Percentiles rank a stretch among this genome's conserved stretches.
These are phyloP conservation scores for Globisporangium nunn DNA, from an alignment of 352 stramenopile species.

Conservation along the genomic window DNA sequence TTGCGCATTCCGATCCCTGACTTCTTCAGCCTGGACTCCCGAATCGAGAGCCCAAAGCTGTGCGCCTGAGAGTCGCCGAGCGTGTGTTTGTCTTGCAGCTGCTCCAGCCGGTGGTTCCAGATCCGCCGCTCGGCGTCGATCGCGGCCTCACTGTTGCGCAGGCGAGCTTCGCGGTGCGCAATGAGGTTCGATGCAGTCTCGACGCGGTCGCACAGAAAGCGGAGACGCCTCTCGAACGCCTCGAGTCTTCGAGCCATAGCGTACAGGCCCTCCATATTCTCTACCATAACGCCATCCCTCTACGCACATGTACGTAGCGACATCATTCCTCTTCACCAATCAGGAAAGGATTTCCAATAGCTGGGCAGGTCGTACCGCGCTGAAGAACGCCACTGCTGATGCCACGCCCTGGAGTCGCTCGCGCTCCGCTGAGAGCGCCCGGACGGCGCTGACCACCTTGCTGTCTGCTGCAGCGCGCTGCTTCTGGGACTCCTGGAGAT, in stretches of 20 bases:
- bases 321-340: neutral
- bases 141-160: slow-evolving; percentile 65
- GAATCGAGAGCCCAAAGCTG: neutral
- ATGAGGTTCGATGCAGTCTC: slow-evolving; percentile 33
- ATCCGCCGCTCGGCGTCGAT: slow-evolving; percentile 37
- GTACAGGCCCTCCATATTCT: slow-evolving; percentile 38
- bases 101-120: slow-evolving; percentile 22
- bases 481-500: slow-evolving; percentile 18
- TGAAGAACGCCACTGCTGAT: slow-evolving; percentile 35
- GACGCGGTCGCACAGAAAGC: slow-evolving; percentile 30
- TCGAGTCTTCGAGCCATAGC: slow-evolving; percentile 22
- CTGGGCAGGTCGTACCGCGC: slow-evolving; percentile 19
- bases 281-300: slow-evolving; percentile 32
- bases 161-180: slow-evolving; percentile 37
- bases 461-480: slow-evolving; percentile 19
- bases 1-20: slow-evolving; percentile 8
- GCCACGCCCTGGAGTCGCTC: slow-evolving; percentile 35
- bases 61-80: neutral
- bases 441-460: slow-evolving; percentile 43
- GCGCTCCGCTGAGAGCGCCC: slow-evolving; percentile 40
- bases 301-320: neutral
- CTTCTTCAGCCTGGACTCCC: neutral
- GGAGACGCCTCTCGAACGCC: slow-evolving; percentile 32
- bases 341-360: neutral
- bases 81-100: slow-evolving; percentile 11